Conservation (phyloP, 2,329 filamentous ascomycete genomes). For the Gnomoniopsis sp. region DNA sequence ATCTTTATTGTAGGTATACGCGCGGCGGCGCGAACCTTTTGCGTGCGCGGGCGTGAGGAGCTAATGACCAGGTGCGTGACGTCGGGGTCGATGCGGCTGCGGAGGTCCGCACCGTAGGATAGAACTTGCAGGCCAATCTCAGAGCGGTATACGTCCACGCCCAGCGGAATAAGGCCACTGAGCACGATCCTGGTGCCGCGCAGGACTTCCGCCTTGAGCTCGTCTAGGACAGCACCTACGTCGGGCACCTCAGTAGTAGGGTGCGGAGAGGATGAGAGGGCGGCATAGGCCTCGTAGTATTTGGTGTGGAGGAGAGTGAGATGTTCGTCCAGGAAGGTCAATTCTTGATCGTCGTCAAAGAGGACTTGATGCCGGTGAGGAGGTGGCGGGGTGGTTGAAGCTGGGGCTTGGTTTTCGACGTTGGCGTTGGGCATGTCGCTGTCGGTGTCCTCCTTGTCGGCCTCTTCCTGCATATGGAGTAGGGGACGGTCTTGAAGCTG, state of each 20-base stretch:
- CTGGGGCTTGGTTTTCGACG: constrained; percentile 38
- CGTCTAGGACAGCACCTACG: constrained; percentile 77
- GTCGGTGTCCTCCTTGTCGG: constrained; percentile 79
- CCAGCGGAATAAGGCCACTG: constrained; percentile 84
- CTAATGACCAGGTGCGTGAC: constrained; percentile 75
- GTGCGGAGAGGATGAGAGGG: constrained; percentile 37
- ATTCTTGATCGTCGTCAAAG: constrained; percentile 82
- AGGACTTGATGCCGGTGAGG: constrained; percentile 70
- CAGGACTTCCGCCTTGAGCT: constrained; percentile 75
- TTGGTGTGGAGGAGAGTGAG: constrained; percentile 70
- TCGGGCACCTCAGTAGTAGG: constrained; percentile 66
- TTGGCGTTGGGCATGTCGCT: constrained; percentile 44
- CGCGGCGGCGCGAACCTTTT: constrained; percentile 85
- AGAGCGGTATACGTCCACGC: constrained; percentile 72
- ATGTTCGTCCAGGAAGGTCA: constrained; percentile 72
- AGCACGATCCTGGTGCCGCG: constrained; percentile 76
- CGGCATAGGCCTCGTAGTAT: constrained; percentile 83
- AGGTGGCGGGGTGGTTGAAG: constrained; percentile 23
- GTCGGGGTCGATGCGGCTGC: constrained; percentile 54
- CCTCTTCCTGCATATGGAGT: constrained; percentile 84
- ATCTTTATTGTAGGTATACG: constrained; percentile 81
- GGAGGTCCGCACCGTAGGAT: constrained; percentile 73
- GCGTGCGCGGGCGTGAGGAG: constrained; percentile 70
- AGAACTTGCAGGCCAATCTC: constrained; percentile 86
- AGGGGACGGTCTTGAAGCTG: constrained; percentile 87